Conservation (phyloP, 192 early-diverging fungal genomes). For the Mortierella alpina region DNA sequence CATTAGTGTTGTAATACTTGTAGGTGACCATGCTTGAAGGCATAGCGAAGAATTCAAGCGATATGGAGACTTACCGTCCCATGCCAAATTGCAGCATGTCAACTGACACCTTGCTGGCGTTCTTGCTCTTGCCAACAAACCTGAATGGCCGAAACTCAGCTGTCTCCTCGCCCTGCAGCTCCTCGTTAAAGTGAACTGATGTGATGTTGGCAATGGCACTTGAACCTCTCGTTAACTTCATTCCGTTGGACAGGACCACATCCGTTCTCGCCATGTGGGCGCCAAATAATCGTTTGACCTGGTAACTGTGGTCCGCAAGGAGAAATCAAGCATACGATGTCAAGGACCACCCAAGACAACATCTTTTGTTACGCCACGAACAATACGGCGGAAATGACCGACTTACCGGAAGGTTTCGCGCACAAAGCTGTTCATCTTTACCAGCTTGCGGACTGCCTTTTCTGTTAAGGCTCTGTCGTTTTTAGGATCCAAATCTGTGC, state of each 20-base stretch:
- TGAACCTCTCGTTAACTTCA: conserved; percentile 36
- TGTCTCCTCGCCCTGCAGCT: conserved; percentile 23
- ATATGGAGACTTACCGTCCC: conserved; percentile 40
- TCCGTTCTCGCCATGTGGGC: conserved; percentile 30
- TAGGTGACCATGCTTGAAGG: background rate
- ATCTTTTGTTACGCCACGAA: too few relatives aligned
- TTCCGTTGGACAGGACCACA: conserved; percentile 49
- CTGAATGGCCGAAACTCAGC: conserved; percentile 52
- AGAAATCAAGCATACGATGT: too few relatives aligned
- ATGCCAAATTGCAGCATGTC: conserved; percentile 56
- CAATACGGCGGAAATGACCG: too few relatives aligned
- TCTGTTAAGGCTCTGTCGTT: conserved; percentile 13
- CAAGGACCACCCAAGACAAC: too few relatives aligned
- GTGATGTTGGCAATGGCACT: conserved; percentile 42
- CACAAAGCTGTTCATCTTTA: conserved; percentile 48
- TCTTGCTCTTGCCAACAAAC: conserved; percentile 41
- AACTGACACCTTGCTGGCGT: conserved; percentile 34
- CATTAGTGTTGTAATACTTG: background rate
- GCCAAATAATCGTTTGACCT: too few relatives aligned
- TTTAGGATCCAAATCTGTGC: conserved; percentile 3
- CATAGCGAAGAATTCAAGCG: background rate
- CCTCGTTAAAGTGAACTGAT: conserved; percentile 13
- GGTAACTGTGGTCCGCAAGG: too few relatives aligned
- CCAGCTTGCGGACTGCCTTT: conserved; percentile 34
- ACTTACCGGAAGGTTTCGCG: conserved; percentile 36